Conservation (phyloP, 192 early-diverging fungal species). For the Podila clonocystis region DNA sequence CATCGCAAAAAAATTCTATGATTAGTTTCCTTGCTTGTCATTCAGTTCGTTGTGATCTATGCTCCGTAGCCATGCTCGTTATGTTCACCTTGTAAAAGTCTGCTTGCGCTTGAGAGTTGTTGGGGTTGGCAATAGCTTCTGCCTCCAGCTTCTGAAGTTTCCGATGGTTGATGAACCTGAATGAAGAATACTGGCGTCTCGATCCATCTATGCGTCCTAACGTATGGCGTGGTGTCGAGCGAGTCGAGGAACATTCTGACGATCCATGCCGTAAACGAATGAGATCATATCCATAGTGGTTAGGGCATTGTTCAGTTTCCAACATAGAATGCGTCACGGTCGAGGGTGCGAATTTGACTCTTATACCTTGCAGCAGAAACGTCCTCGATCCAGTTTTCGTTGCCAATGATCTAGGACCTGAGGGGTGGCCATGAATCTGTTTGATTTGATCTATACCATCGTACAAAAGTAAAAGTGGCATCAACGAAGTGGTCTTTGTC, state of each 20-base stretch:
- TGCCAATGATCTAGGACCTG: no score
- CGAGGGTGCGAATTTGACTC: no score
- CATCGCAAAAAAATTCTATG: background rate
- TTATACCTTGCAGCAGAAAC: no score
- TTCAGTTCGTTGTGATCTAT: background rate
- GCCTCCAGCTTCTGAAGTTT: conserved; percentile 59
- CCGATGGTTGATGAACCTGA: conserved; percentile 56
- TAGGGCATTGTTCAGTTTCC: no score
- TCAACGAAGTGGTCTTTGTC: no score
- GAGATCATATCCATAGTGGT: no score
- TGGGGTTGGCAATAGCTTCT: conserved; percentile 63
- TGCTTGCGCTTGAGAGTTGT: conserved; percentile 58
- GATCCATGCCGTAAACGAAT: no score
- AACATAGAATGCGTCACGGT: no score
- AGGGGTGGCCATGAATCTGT: background rate
- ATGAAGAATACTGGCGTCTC: conserved; percentile 42
- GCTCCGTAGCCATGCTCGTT: background rate
- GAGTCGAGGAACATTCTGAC: background rate
- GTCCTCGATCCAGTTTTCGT: no score
- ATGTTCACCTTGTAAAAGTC: conserved; percentile 65
- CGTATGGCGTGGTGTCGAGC: background rate
- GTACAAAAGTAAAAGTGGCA: no score
- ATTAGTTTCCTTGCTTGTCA: background rate
- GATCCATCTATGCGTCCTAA: background rate
- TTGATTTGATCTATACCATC: background rate